Percentiles rank a stretch among this genome's conserved stretches.
phyloP scores from a whole-genome alignment of 306 rosid genomes.

The Lablab purpureus region DNA sequence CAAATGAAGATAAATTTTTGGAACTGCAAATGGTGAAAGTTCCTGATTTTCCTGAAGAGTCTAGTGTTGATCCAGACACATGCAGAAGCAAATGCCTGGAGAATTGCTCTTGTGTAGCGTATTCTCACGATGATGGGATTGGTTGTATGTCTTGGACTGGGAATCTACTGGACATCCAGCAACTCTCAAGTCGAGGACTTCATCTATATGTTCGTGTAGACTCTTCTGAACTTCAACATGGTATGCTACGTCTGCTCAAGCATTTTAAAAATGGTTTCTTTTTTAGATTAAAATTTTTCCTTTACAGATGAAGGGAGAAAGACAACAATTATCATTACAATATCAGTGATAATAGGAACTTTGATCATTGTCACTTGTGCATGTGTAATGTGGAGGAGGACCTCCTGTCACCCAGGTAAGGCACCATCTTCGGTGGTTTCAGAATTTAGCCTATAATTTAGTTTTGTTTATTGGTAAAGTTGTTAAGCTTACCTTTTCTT shows the following conservation, averaged over 20 bases:
- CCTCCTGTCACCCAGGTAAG: background rate
- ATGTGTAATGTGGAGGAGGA: constrained; percentile 40
- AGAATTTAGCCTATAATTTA: background rate
- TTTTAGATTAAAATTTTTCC: background rate
- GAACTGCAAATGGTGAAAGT: constrained; percentile 45
- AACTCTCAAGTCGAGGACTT: constrained; percentile 23
- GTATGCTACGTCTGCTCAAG: background rate
- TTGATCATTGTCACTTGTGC: constrained; percentile 10
- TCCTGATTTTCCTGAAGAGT: constrained; percentile 33
- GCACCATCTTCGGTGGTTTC: background rate
- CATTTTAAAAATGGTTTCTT: background rate
- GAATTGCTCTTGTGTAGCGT: constrained; percentile 44
- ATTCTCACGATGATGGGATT: background rate
- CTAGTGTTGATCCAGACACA: background rate
- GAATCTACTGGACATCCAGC: constrained; percentile 26
- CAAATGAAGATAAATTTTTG: constrained; percentile 45
- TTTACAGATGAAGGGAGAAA: background rate
- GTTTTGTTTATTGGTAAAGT: background rate
- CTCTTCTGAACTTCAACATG: constrained; percentile 29
- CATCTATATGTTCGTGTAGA: constrained; percentile 38
- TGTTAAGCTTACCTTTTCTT: background rate
- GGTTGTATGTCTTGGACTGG: constrained; percentile 33
- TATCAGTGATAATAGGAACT: constrained; percentile 31
- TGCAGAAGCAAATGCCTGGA: constrained; percentile 39
- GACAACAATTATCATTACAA: constrained; percentile 8